phyloP scores from a whole-genome alignment of 1,139 yeast species.

The Scheffersomyces stambukii region DNA sequence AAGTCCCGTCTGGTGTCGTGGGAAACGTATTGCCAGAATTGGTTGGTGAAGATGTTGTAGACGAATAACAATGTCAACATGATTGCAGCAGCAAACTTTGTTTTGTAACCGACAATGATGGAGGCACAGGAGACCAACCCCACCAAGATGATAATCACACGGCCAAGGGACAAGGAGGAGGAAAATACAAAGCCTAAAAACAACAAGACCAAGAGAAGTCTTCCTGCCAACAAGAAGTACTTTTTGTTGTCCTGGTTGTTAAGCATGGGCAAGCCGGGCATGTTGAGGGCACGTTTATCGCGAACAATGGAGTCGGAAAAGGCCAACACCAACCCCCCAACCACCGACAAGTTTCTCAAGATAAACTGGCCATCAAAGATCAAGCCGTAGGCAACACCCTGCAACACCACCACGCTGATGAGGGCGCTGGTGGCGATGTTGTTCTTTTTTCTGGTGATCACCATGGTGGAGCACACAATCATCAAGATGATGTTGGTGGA shows the following conservation, averaged over 20 bases:
- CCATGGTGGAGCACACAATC: conserved; percentile 68
- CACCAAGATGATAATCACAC: conserved; percentile 60
- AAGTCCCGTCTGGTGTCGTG: conserved; percentile 82
- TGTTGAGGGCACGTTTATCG: conserved; percentile 62
- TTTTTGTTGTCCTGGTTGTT: conserved; percentile 81
- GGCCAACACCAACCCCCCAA: conserved; percentile 89
- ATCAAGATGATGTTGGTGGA: conserved; percentile 62
- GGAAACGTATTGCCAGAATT: conserved; percentile 78
- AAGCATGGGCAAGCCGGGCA: conserved; percentile 90
- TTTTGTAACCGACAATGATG: conserved; percentile 89
- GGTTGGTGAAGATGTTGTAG: conserved; percentile 78
- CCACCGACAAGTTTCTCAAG: conserved; percentile 81
- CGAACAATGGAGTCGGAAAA: conserved; percentile 86
- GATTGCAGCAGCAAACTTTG: conserved; percentile 81
- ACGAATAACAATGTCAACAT: conserved; percentile 69
- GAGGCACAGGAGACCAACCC: conserved; percentile 74
- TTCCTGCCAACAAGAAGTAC: conserved; percentile 83
- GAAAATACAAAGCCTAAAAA: conserved; percentile 84
- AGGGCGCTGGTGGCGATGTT: conserved; percentile 71
- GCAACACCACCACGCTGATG: conserved; percentile 69
- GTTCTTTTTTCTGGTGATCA: conserved; percentile 68
- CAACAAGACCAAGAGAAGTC: conserved; percentile 78
- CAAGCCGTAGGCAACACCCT: conserved; percentile 87
- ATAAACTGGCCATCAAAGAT: conserved; percentile 79
- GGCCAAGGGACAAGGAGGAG: conserved; percentile 67